phyloP scores from a whole-genome alignment of 2,329 filamentous ascomycete species.

The Aspergillus sp. region DNA sequence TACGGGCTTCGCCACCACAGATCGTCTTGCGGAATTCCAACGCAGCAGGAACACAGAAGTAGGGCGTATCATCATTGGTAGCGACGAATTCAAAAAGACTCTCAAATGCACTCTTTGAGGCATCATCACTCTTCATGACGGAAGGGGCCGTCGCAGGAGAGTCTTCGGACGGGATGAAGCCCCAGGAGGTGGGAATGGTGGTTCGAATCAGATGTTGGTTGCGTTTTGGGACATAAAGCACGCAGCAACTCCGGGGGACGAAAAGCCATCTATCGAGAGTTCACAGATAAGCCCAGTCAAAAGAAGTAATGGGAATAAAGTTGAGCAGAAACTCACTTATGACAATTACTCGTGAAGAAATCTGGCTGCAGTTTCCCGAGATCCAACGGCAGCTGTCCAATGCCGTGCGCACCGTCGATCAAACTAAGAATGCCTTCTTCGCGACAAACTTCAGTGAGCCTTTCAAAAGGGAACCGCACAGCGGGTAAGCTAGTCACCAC shows the following conservation, averaged over 20 bases:
- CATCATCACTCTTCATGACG: slow-evolving; percentile 50
- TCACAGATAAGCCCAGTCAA: slow-evolving; percentile 11
- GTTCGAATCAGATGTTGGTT: slow-evolving; percentile 76
- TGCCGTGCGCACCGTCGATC: slow-evolving; percentile 81
- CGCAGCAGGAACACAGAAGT: slow-evolving; percentile 70
- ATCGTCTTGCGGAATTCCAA: slow-evolving; percentile 69
- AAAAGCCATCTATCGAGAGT: slow-evolving; percentile 67
- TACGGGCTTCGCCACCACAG: slow-evolving; percentile 72
- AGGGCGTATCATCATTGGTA: slow-evolving; percentile 72
- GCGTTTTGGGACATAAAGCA: slow-evolving; percentile 74
- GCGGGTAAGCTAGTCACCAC: slow-evolving; percentile 78
- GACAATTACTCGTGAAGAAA: slow-evolving; percentile 83
- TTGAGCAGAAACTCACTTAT: slow-evolving; percentile 57
- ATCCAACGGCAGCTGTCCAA: slow-evolving; percentile 77
- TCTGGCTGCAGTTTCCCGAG: slow-evolving; percentile 70
- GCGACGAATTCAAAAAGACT: slow-evolving; percentile 74
- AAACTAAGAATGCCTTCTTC: slow-evolving; percentile 69
- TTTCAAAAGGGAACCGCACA: slow-evolving; percentile 76
- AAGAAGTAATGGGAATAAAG: too few species aligned
- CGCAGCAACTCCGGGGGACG: slow-evolving; percentile 74
- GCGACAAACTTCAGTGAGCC: slow-evolving; percentile 64
- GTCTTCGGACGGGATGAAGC: slow-evolving; percentile 54
- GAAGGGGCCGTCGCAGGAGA: slow-evolving; percentile 37
- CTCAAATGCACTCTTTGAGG: slow-evolving; percentile 55
- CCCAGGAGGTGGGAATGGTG: slow-evolving; percentile 78